phyloP scores from a whole-genome alignment of 495 filamentous ascomycete species.

The Evernia prunastri region DNA sequence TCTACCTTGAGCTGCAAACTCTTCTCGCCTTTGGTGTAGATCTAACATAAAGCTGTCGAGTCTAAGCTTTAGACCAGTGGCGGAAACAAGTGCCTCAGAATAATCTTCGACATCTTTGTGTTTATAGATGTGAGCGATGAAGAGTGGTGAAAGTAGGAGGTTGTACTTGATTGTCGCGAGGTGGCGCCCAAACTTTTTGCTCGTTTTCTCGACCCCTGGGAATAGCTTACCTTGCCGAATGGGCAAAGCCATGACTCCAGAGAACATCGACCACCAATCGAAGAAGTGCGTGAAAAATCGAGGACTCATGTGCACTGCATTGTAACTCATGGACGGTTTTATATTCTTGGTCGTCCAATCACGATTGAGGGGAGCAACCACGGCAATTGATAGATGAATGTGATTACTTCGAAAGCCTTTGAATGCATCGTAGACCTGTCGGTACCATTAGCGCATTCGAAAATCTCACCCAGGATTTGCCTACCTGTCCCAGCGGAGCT shows the following conservation, averaged over 20 bases:
- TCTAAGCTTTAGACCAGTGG: constrained; percentile 88
- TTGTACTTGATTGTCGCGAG: constrained; percentile 97
- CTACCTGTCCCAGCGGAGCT: constrained; percentile 42
- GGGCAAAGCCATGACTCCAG: constrained; percentile 88
- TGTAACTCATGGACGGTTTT: constrained; percentile 79
- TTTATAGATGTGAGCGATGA: constrained; percentile 95
- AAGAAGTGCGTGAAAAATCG: constrained; percentile 98
- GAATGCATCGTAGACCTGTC: constrained; percentile 80
- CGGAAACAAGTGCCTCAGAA: constrained; percentile 70
- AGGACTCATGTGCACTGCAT: constrained; percentile 85
- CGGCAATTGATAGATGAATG: constrained; percentile 87
- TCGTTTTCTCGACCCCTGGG: constrained; percentile 88
- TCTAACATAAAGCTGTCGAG: constrained; percentile 95
- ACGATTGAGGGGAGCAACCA: constrained; percentile 72
- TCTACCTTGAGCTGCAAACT: constrained; percentile 72
- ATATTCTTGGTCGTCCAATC: constrained; percentile 71
- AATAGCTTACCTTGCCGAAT: constrained; percentile 87
- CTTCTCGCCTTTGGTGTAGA: constrained; percentile 88
- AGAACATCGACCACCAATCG: constrained; percentile 95
- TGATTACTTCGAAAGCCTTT: constrained; percentile 89
- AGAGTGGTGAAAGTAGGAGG: constrained; percentile 82
- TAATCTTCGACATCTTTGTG: constrained; percentile 93
- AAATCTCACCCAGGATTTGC: constrained; percentile 24
- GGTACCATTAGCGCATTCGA: constrained; percentile 25
- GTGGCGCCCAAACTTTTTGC: constrained; percentile 96